Conservation (phyloP, 2,329 filamentous ascomycete genomes). For the Sarocladium strictum region DNA sequence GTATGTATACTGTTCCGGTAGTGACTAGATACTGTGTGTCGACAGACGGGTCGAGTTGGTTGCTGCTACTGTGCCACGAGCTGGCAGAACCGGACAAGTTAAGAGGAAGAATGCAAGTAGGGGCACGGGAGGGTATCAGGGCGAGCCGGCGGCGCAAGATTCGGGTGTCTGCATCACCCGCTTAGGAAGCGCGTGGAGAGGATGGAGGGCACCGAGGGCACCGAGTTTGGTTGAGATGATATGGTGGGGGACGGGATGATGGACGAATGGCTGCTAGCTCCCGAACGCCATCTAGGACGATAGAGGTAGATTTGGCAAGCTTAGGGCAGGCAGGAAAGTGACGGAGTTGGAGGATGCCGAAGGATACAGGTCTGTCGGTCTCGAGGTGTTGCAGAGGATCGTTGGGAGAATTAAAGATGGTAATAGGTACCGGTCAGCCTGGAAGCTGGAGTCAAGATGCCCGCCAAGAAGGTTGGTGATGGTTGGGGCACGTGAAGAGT, state of each 20-base stretch:
- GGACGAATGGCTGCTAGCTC: constrained; percentile 2
- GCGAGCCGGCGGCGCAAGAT: neutral
- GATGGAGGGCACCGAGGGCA: neutral
- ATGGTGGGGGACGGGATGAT: neutral
- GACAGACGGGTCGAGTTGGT: neutral
- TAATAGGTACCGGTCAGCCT: too few relatives aligned
- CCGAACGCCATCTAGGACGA: neutral
- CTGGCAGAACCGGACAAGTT: neutral
- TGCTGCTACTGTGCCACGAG: neutral
- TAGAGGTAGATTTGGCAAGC: too few relatives aligned
- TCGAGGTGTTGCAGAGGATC: too few relatives aligned
- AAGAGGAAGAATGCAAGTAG: neutral
- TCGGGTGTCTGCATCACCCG: constrained; percentile 3
- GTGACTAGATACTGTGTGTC: neutral
- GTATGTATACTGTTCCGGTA: neutral
- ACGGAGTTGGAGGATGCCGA: neutral
- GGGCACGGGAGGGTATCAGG: neutral
- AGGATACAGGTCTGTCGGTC: too few relatives aligned
- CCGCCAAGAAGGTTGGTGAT: too few relatives aligned
- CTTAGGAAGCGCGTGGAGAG: neutral
- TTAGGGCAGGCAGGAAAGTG: too few relatives aligned
- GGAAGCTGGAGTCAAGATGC: too few relatives aligned
- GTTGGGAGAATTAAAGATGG: too few relatives aligned
- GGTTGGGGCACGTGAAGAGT: too few relatives aligned
- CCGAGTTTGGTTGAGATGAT: neutral